Evolutionary conservation across 2,329 filamentous ascomycete species (phyloP), one percentile per base, ranked within the genome.

Genomic region (Seiridium cupressi): DNA sequence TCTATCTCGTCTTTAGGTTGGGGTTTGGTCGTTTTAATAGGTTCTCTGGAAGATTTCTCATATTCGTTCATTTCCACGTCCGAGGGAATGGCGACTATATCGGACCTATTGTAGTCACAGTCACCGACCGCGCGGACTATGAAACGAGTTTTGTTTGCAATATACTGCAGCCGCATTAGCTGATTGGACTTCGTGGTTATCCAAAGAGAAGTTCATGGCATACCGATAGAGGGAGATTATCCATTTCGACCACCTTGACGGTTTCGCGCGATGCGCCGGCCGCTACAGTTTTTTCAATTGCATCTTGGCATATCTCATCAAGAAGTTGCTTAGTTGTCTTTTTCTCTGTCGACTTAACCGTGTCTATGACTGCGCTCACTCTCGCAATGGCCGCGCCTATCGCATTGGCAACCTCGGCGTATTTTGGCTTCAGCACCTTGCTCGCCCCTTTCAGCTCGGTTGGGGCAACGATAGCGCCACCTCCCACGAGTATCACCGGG

Each of bases 401-500:
- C n/a, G 51, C 51, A 42, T 54, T 54, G 51, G 51, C 51, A 8
- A 54, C 51, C 32, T 54, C 51, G 18, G 34, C 34, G 36, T 40
- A 42, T 32, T 54, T 40, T 5, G 51, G 51, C 35, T 36, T 40
- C 4, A 31, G 8, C 11, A 54, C 6, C 1, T 35, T 42, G n/a
- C 36, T 34, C 10, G 35, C 36, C 6, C 51, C 51, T 44, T 54
- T 40, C 13, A 54, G 51, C 3, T 42, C 10, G 26, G 5, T n/a
- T 6, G 55, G 55, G 6, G 47, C 35, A 18, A 58, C 44, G 57
- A 58, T 44, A 13, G 85, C 84, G 4, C 87, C 87, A 0, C 87
- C 87, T 6, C 87, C 87, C 0, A 89, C 87, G 0, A 89, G 79
- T 1, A 89, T 70, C 0, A 89, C 85, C 0, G 84, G 81, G 1